A percentile compares a stretch with the other conserved stretches of the same genome.
Conservation (phyloP, 371 early-diverging fungal genomes). For the Blakeslea trispora region DNA sequence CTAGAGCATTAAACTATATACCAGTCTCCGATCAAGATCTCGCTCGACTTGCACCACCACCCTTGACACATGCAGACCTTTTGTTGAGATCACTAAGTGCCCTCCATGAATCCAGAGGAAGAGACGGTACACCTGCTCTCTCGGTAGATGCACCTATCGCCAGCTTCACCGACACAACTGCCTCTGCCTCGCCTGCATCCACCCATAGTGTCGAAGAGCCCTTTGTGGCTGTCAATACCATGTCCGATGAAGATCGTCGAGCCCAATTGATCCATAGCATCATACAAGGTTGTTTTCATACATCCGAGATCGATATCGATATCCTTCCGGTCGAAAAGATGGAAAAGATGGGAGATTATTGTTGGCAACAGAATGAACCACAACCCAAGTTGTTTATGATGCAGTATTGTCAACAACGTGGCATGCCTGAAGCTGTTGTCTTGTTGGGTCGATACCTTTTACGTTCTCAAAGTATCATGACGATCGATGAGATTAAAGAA, state of each 20-base stretch:
- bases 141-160: background rate
- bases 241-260: background rate
- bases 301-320: background rate
- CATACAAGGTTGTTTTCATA: background rate
- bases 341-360: constrained; percentile 6
- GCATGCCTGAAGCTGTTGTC: background rate
- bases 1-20: background rate
- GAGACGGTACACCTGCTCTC: background rate
- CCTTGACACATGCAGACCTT: background rate
- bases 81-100: background rate
- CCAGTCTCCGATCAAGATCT: constrained; percentile 6
- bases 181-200: background rate
- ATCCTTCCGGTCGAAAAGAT: background rate
- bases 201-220: background rate
- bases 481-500: constrained; percentile 1
- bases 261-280: background rate
- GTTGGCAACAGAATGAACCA: constrained; percentile 2
- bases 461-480: background rate
- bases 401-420: constrained; percentile 1
- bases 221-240: background rate
- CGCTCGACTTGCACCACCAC: background rate
- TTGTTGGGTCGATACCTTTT: background rate
- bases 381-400: constrained; percentile 9
- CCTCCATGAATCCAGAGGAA: background rate
- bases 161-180: background rate